Evolutionary conservation across 148 eudicot species (phyloP).

Genomic region (Vaccinium vitisidaea): DNA sequence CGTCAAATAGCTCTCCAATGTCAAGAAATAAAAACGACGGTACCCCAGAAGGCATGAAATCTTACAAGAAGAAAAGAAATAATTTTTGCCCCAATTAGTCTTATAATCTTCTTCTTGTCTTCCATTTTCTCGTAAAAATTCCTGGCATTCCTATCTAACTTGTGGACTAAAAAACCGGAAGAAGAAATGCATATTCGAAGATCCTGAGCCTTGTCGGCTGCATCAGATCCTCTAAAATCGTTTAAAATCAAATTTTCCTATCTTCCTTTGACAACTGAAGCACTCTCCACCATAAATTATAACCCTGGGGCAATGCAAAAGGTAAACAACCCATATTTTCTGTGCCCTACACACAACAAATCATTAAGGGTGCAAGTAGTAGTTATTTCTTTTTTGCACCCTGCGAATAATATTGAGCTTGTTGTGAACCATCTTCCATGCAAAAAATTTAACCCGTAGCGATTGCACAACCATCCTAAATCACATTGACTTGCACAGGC

Average conservation of each 20-base stretch:
- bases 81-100: neutral
- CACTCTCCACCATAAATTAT: neutral
- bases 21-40: neutral
- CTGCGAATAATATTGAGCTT: neutral
- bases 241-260: neutral
- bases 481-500: neutral
- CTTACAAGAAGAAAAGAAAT: neutral
- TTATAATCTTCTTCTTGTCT: neutral
- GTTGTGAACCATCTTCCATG: neutral
- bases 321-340: neutral
- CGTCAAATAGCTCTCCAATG: neutral
- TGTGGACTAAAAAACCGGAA: neutral
- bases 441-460: neutral
- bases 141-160: neutral
- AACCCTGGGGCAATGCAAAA: neutral
- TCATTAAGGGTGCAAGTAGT: neutral
- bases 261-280: neutral
- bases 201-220: neutral
- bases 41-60: neutral
- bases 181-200: neutral
- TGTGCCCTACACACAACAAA: neutral
- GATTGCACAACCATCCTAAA: neutral
- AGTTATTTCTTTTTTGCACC: neutral
- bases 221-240: neutral
- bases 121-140: neutral